These are phyloP conservation scores for Saccharomyces jurei DNA, from an alignment of 805 yeast genomes.

Conservation along the genomic window DNA sequence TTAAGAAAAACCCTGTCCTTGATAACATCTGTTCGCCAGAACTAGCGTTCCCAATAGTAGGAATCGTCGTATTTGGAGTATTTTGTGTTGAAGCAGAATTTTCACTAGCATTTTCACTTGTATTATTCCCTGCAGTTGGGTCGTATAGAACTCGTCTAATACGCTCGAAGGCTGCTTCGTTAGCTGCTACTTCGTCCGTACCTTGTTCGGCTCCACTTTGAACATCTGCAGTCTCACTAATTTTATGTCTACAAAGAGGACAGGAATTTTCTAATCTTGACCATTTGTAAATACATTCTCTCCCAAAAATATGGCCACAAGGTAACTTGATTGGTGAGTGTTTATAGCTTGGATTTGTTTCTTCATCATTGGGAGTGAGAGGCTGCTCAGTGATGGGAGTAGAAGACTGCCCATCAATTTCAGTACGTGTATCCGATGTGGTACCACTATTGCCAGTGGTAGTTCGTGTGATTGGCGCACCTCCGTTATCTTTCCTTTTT, in stretches of 20 bases:
- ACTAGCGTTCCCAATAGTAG: background rate
- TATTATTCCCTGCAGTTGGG: constrained; percentile 4
- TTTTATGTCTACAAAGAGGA: constrained; percentile 70
- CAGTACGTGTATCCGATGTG: background rate
- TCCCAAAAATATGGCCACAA: constrained; percentile 82
- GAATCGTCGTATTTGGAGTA: background rate
- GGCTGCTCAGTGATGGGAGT: constrained; percentile 3
- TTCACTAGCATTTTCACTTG: background rate
- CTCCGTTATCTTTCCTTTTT: constrained; percentile 12
- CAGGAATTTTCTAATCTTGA: constrained; percentile 64
- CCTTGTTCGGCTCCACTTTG: constrained; percentile 5
- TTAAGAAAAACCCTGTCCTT: background rate
- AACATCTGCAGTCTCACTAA: constrained; percentile 29
- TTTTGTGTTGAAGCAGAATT: background rate
- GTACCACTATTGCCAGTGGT: background rate
- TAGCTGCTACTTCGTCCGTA: constrained; percentile 10
- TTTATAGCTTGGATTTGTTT: constrained; percentile 23
- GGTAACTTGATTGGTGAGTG: constrained; percentile 73
- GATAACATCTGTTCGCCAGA: background rate
- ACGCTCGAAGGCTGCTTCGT: constrained; percentile 24
- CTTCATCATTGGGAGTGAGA: constrained; percentile 8
- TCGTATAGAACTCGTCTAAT: constrained; percentile 22
- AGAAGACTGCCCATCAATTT: constrained; percentile 1
- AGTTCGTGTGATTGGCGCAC: background rate
- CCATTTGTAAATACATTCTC: constrained; percentile 82